These are phyloP conservation scores for Lenwebbia sp. DNA, from an alignment of 345 rosid genomes.

Conservation along the genomic window DNA sequence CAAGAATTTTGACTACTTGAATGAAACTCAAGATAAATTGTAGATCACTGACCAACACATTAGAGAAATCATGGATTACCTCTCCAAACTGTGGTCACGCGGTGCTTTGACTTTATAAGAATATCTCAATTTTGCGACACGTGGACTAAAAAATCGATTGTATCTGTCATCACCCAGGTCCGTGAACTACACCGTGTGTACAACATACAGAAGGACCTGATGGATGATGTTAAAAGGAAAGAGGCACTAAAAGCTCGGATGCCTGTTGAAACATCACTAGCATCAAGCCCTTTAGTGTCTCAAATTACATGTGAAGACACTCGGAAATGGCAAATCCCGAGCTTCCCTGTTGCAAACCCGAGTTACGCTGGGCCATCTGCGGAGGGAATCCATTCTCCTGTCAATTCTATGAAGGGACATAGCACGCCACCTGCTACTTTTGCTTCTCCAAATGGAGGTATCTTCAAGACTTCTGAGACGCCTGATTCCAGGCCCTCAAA, in stretches of 20 bases:
- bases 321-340: conserved; percentile 49
- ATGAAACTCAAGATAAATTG: not conserved
- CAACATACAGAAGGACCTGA: conserved; percentile 53
- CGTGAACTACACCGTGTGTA: conserved; percentile 65
- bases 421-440: conserved; percentile 35
- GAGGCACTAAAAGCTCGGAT: conserved; percentile 25
- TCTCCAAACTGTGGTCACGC: not conserved
- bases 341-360: conserved; percentile 45
- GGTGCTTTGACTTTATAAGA: not conserved
- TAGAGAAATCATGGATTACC: not conserved
- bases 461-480: conserved; percentile 48
- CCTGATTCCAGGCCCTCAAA: conserved; percentile 63
- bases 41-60: not conserved
- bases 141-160: not conserved
- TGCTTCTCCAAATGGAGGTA: conserved; percentile 40
- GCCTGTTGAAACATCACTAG: conserved; percentile 35
- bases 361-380: conserved; percentile 31
- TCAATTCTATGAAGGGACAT: conserved; percentile 47
- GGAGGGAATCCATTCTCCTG: conserved; percentile 43
- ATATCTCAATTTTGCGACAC: not conserved
- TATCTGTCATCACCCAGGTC: conserved; percentile 25
- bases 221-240: conserved; percentile 56
- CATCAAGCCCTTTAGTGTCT: conserved; percentile 52
- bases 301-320: conserved; percentile 48
- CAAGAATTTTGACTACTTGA: not conserved